A percentile compares a stretch with the other conserved stretches of the same genome.
Conservation (phyloP, 75 land plant species). For the Pinus albicaulis region DNA sequence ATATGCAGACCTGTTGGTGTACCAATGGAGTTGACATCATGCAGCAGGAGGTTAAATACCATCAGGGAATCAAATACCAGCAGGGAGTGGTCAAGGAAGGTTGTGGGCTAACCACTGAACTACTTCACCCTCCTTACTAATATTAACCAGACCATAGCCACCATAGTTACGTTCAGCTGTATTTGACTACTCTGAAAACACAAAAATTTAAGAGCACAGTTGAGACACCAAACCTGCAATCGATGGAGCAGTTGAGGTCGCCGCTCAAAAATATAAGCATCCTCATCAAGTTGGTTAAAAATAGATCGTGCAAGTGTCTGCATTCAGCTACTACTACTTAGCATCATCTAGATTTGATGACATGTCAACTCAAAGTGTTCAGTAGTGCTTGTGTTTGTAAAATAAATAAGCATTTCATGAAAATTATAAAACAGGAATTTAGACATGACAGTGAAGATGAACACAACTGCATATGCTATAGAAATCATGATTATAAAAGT, state of each 20-base stretch:
- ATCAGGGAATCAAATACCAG: too few relatives aligned
- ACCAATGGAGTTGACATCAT: too few relatives aligned
- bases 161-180: background rate
- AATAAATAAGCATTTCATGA: background rate
- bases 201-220: background rate
- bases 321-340: constrained; percentile 3
- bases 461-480: too few relatives aligned
- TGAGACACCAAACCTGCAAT: constrained; percentile 58
- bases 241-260: constrained; percentile 85
- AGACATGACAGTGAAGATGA: too few relatives aligned
- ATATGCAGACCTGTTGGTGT: too few relatives aligned
- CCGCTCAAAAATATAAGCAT: constrained; percentile 70
- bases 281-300: constrained; percentile 77
- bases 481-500: too few relatives aligned
- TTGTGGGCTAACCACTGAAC: too few relatives aligned
- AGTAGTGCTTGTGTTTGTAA: background rate
- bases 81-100: too few relatives aligned
- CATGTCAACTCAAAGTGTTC: background rate
- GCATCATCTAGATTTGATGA: background rate
- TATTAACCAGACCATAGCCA: too few relatives aligned
- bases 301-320: constrained; percentile 77
- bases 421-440: background rate
- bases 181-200: background rate
- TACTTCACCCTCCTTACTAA: too few relatives aligned
- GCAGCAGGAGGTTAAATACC: too few relatives aligned